Base-by-base conservation (phyloP, 164 flowering plant genomes). In the Chimonanthus praecox region DNA sequence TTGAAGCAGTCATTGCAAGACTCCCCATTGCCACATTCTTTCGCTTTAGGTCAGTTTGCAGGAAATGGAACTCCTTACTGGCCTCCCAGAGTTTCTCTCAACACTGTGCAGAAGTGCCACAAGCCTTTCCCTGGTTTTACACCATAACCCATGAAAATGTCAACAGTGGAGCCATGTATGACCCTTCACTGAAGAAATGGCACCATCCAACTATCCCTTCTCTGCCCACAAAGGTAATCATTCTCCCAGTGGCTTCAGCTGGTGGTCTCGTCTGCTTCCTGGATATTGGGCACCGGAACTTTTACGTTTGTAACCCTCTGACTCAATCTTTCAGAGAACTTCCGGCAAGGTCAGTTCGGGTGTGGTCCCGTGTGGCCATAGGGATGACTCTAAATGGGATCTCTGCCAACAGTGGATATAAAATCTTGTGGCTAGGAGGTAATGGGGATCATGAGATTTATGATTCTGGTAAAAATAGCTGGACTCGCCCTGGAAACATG, bases 211-310 rank as follows among this genome's bases (percentile, higher is more conserved):
- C 86, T 47, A 81, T 85, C 49, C 88, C 92, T 49, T 71, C 85
- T 45, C 73, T 88, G 71, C 90, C 90, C 5, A 70, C 85, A 13
- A 89, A 86, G 79, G 70, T 76, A 68, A 84, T 87, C 18, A 76
- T 86, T 66, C 78, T 91, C 77, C 99, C 99, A 69, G 89, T 92
- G 68, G 97, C 99, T 75, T 94, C 97, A 10, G 94, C 95, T 11
- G 97, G 97, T 49, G 98, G 98, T 47, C 88, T 94, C n/a, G 86
- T 94, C 43, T 94, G 98, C 75, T 91, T 92, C 72, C 85, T 87
- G 62, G 97, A 94, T 66, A 86, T 90, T 66, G 88, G 91, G 43
- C 92, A 92, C 70, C 75, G 87, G 71, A 87, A 87, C 78, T 91
- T 92, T 81, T 91, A 81, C 70, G 88, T 94, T 4, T 88, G 95